Percentiles rank a stretch among this genome's conserved stretches.
Conservation (phyloP, 805 yeast species). For the Ogataea pini region DNA sequence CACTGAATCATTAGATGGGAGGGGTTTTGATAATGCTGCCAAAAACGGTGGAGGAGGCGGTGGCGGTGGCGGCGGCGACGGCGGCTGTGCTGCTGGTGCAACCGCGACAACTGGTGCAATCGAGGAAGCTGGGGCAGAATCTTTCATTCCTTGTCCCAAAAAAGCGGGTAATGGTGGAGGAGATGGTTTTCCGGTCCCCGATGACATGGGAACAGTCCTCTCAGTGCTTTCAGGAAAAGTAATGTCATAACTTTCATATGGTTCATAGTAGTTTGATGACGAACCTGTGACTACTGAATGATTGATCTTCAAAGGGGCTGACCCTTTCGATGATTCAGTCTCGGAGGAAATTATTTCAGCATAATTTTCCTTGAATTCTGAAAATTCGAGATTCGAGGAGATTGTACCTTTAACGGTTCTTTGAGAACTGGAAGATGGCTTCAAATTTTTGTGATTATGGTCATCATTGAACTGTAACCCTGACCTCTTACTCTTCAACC, state of each 20-base stretch:
- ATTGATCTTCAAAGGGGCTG: too few species aligned
- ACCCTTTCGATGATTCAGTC: too few species aligned
- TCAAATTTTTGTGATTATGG: too few species aligned
- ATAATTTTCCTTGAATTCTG: background rate
- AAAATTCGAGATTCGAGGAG: too few species aligned
- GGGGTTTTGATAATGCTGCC: background rate
- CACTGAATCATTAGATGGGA: too few species aligned
- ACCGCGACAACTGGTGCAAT: background rate
- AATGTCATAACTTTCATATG: slow-evolving; percentile 28
- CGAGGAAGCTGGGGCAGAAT: slow-evolving; percentile 36
- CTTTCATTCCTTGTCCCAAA: background rate
- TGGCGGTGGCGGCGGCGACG: slow-evolving; percentile 28
- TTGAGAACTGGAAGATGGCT: too few species aligned
- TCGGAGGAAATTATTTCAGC: too few species aligned
- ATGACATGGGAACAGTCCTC: too few species aligned
- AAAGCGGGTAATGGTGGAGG: background rate
- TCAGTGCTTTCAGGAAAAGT: background rate
- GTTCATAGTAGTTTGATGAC: slow-evolving; percentile 19
- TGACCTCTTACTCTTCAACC: slow-evolving; percentile 10
- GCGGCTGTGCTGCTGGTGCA: background rate
- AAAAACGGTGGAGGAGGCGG: slow-evolving; percentile 18
- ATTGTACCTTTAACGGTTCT: too few species aligned
- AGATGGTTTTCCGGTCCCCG: background rate
- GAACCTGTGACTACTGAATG: background rate
- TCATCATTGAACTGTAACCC: background rate